phyloP scores from a whole-genome alignment of 768 basidiomycete species.

The Psilocybe tampanensis region DNA sequence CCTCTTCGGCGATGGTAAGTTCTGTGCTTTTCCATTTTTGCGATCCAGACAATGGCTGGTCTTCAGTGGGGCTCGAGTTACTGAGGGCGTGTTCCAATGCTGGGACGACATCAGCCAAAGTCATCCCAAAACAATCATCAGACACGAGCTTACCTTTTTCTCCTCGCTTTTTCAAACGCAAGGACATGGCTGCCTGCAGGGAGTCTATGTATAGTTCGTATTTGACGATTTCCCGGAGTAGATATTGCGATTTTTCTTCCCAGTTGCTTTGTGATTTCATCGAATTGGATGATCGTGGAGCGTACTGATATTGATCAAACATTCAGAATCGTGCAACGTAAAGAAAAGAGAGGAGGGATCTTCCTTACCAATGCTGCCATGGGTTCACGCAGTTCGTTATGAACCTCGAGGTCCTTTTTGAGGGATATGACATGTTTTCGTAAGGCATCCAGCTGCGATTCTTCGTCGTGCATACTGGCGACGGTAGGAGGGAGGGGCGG shows the following conservation, averaged over 20 bases:
- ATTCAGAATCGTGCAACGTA: conserved; percentile 1
- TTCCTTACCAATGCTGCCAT: conserved; percentile 74
- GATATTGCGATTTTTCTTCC: conserved; percentile 88
- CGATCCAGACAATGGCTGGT: conserved; percentile 7
- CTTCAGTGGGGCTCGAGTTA: conserved; percentile 20
- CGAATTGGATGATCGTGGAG: conserved; percentile 71
- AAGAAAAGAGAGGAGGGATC: not conserved
- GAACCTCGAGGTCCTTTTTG: conserved; percentile 78
- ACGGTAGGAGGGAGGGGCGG: conserved; percentile 84
- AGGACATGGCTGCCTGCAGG: conserved; percentile 77
- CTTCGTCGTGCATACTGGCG: conserved; percentile 87
- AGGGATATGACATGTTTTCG: conserved; percentile 77
- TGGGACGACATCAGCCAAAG: conserved; percentile 6
- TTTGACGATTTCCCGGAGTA: conserved; percentile 92
- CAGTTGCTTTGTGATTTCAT: conserved; percentile 86
- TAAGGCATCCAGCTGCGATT: conserved; percentile 88
- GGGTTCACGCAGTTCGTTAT: conserved; percentile 81
- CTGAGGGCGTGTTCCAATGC: conserved; percentile 30
- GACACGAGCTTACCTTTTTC: conserved; percentile 61
- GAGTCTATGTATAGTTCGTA: conserved; percentile 96
- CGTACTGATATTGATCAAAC: conserved; percentile 57
- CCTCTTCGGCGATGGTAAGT: conserved; percentile 21
- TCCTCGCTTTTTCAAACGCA: conserved; percentile 87
- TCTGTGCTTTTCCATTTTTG: conserved; percentile 20
- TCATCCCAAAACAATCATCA: not conserved